These are phyloP conservation scores for Alternaria sp. DNA, from an alignment of 2,329 filamentous ascomycete species.

Conservation along the genomic window DNA sequence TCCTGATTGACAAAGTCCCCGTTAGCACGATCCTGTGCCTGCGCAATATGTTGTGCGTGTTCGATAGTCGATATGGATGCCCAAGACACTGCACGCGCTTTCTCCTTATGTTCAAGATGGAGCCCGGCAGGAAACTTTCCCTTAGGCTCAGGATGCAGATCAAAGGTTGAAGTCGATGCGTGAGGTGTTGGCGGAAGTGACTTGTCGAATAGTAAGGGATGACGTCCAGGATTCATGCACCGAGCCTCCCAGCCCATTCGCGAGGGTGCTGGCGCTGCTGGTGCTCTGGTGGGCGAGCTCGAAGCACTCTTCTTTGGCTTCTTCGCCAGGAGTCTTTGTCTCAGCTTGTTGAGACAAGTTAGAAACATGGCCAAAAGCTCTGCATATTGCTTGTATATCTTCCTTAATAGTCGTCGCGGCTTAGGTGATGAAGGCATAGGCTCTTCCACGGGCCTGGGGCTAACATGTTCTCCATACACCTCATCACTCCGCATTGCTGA, in stretches of 20 bases:
- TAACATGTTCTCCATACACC: neutral
- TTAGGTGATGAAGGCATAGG: neutral
- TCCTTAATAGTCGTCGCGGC: neutral
- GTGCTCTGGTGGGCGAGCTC: no score
- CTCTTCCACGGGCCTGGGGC: neutral
- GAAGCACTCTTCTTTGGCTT: neutral
- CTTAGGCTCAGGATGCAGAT: neutral
- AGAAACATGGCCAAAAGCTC: neutral
- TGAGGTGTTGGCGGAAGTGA: constrained; percentile 1
- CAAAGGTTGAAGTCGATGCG: neutral
- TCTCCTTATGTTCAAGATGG: neutral
- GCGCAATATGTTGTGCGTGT: neutral
- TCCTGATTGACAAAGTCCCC: neutral
- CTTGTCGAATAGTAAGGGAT: neutral
- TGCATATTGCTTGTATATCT: neutral
- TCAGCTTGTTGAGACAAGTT: neutral
- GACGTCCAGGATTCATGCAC: neutral
- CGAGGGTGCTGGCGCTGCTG: neutral
- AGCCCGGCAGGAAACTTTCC: neutral
- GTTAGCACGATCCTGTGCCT: neutral
- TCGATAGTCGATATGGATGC: neutral
- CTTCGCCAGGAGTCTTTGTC: neutral
- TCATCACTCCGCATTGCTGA: neutral
- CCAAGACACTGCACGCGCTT: neutral
- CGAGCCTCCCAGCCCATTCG: neutral